Base-by-base conservation (phyloP, 345 rosid species). In the Gossypium thurberi region DNA sequence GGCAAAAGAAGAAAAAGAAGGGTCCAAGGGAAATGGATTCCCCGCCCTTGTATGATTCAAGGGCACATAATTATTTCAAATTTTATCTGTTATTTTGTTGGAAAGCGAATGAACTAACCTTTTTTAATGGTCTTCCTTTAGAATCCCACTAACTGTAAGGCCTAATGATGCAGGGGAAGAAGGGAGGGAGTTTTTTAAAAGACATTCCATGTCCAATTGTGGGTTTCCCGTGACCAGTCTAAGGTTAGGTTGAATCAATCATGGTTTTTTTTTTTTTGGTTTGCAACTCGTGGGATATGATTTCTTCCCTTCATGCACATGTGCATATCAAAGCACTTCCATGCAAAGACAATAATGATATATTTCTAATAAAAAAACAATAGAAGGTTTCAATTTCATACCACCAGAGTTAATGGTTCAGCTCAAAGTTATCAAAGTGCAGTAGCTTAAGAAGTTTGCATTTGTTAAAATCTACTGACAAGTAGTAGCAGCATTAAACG, bases 191-290 rank as follows among this genome's bases (percentile, higher is more conserved):
- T 18, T 42, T 46, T 58, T 23, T 33, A 8, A 75, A 72, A 75
- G 78, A 66, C 14, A 75, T 40, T 11, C 66, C 76, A 75, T 47
- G 73, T 71, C 73, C 73, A 71, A 43, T 51, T 57, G 70, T n/a
- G 73, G 62, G 70, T 18, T 70, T 33, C 50, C 10, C 14, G 23
- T 67, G 75, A 76, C 78, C 78, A 28, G 78, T 77, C 80, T 58
- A 8, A 10, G n/a, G 59, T 25, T 46, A 12, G 52, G 46, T 11
- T 44, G 50, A 70, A 65, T 11, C 25, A 33, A 72, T 57, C 48
- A 58, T 18, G 44, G 23, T 53, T 20, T 59, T 13, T 59, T 44
- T 60, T 69, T 13, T 47, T 33, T 33, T 33, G 40, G 40, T 5
- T 33, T 33, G 40, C 7, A 33, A 25, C 73, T 47, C 76, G 78